Conservation (phyloP, 441 rosid genomes). For the Rhodomyrtus psidioides region DNA sequence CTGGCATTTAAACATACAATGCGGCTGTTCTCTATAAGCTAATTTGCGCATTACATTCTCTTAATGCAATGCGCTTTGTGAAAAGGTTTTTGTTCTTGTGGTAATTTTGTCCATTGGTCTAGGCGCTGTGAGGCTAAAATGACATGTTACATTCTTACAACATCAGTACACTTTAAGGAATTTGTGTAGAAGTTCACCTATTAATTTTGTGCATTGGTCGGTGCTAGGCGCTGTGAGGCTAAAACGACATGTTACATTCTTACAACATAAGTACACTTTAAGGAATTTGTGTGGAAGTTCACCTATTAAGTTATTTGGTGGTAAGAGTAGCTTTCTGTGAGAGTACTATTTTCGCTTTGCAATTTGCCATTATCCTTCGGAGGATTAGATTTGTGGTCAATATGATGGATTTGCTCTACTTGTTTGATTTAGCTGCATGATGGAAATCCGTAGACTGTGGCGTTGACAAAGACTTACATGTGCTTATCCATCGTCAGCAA, state of each 20-base stretch:
- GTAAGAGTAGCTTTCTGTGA: neutral
- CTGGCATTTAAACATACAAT: neutral
- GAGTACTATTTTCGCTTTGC: neutral
- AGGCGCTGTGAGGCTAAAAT: neutral
- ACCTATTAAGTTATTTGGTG: neutral
- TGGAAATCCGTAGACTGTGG: neutral
- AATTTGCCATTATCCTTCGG: neutral
- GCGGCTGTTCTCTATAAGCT: neutral
- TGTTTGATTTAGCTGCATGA: neutral
- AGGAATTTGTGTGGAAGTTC: neutral
- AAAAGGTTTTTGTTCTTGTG: neutral
- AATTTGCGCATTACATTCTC: neutral
- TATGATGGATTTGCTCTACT: neutral
- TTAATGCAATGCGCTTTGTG: neutral
- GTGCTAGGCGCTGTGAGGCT: neutral
- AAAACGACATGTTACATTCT: neutral
- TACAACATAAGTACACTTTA: neutral
- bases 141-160: neutral
- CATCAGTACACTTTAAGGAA: neutral
- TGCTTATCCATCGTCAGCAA: neutral
- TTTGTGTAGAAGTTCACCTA: neutral
- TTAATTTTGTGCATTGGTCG: no score
- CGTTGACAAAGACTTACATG: neutral
- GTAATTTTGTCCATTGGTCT: neutral
- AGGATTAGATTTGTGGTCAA: neutral